Evolutionary conservation across 225 moss, liverwort and hornwort genomes (phyloP).

Genomic region (Marchantia paleacea): DNA sequence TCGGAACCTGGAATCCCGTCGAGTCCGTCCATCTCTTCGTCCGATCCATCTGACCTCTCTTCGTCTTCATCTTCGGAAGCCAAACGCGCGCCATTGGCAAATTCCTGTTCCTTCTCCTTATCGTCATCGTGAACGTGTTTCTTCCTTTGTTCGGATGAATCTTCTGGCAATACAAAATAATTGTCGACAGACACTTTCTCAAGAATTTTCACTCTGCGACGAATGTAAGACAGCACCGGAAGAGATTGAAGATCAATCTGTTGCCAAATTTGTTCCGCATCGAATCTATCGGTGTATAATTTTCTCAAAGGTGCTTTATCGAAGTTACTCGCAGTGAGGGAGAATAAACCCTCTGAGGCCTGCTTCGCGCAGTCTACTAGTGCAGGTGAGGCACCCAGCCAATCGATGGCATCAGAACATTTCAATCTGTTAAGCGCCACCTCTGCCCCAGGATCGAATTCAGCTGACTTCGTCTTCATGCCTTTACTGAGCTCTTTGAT

Average conservation of each 20-base stretch:
- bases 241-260: slow-evolving; percentile 89
- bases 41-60: slow-evolving; percentile 17
- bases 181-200: slow-evolving; percentile 44
- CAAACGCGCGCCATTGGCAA: not conserved
- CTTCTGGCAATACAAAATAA: slow-evolving; percentile 20
- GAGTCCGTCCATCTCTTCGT: slow-evolving; percentile 18
- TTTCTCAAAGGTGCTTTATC: slow-evolving; percentile 58
- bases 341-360: slow-evolving; percentile 73
- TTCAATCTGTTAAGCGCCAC: slow-evolving; percentile 52
- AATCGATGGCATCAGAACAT: slow-evolving; percentile 58
- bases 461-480: not conserved
- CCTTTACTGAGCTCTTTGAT: not conserved
- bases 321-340: slow-evolving; percentile 51
- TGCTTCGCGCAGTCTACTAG: slow-evolving; percentile 55
- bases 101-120: not conserved
- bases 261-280: slow-evolving; percentile 96
- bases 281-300: slow-evolving; percentile 73
- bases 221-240: slow-evolving; percentile 55
- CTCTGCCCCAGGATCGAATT: not conserved
- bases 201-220: slow-evolving; percentile 50
- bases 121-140: not conserved
- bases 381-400: slow-evolving; percentile 59
- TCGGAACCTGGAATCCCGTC: slow-evolving; percentile 22
- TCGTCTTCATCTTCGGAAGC: slow-evolving; percentile 22
- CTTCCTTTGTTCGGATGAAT: not conserved